A percentile compares a stretch with the other conserved stretches of the same genome.
Conservation (phyloP, 2,329 filamentous ascomycete species). For the Colletotrichum eremochloae region DNA sequence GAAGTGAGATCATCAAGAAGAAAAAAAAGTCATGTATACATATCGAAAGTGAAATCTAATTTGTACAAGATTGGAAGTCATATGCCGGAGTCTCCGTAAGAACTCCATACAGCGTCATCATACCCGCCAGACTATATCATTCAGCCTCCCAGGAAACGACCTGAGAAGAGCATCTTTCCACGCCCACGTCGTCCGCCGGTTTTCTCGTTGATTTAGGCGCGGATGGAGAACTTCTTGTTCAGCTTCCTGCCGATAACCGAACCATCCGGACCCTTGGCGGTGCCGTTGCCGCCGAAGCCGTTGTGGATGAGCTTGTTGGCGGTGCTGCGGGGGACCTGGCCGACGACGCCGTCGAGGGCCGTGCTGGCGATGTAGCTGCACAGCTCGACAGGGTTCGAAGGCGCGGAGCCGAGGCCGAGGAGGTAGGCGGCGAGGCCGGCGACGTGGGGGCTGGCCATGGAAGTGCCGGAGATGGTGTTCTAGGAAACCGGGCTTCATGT, state of each 20-base stretch:
- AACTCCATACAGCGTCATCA: neutral
- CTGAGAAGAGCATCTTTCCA: too few relatives aligned
- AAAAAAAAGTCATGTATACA: constrained; percentile 14
- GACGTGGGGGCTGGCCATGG: constrained; percentile 44
- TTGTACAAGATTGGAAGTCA: constrained; percentile 23
- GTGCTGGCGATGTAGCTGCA: constrained; percentile 58
- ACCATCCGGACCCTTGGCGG: constrained; percentile 25
- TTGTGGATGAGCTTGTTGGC: constrained; percentile 54
- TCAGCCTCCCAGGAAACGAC: neutral
- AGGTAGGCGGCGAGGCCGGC: constrained; percentile 48
- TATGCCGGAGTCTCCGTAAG: constrained; percentile 12
- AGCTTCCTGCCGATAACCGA: constrained; percentile 18
- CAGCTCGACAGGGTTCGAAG: constrained; percentile 50
- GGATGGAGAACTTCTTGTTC: constrained; percentile 30
- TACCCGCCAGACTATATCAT: neutral
- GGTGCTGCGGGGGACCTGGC: constrained; percentile 51
- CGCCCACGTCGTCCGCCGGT: neutral
- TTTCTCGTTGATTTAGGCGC: neutral
- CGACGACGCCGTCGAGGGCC: constrained; percentile 55
- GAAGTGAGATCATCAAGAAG: neutral
- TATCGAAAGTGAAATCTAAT: constrained; percentile 5
- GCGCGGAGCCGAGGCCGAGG: constrained; percentile 59
- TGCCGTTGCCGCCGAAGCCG: constrained; percentile 42
- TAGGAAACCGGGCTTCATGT: neutral
- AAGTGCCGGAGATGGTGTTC: constrained; percentile 42